Conservation (phyloP, 768 basidiomycete genomes). For the Tephrocybe rancida region DNA sequence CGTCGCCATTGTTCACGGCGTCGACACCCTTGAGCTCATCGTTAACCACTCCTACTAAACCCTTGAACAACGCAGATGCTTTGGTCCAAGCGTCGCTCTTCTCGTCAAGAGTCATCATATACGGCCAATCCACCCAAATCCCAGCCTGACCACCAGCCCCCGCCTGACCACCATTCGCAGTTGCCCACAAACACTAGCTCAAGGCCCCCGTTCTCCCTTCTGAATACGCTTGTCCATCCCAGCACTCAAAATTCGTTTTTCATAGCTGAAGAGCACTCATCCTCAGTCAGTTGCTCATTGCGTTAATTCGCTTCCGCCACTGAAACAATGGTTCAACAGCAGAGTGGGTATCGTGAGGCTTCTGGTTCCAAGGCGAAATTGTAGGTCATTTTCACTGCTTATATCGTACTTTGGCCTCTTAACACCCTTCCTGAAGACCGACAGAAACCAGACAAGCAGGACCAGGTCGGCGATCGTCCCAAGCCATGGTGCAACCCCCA, state of each 20-base stretch:
- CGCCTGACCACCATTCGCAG: constrained; percentile 15
- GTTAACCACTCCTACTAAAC: constrained; percentile 1
- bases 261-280: constrained; percentile 10
- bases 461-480: constrained; percentile 11
- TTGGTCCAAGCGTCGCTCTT: constrained; percentile 22
- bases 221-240: constrained; percentile 14
- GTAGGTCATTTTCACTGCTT: constrained; percentile 5
- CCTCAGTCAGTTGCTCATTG: constrained; percentile 6
- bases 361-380: not conserved
- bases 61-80: constrained; percentile 15
- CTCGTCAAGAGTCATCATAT: constrained; percentile 19
- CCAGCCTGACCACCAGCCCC: constrained; percentile 15
- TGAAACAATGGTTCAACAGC: constrained; percentile 9
- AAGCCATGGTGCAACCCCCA: not conserved
- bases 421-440: constrained; percentile 11
- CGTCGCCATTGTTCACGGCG: constrained; percentile 13
- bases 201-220: constrained; percentile 14
- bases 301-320: constrained; percentile 4
- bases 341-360: constrained; percentile 7
- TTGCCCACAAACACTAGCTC: constrained; percentile 13
- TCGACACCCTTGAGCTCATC: constrained; percentile 10
- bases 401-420: not conserved
- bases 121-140: constrained; percentile 13
- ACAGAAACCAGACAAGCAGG: constrained; percentile 10
- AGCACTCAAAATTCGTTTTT: constrained; percentile 14